Evolutionary conservation across 441 rosid genomes (phyloP).

Genomic region (Eruca vesicaria): DNA sequence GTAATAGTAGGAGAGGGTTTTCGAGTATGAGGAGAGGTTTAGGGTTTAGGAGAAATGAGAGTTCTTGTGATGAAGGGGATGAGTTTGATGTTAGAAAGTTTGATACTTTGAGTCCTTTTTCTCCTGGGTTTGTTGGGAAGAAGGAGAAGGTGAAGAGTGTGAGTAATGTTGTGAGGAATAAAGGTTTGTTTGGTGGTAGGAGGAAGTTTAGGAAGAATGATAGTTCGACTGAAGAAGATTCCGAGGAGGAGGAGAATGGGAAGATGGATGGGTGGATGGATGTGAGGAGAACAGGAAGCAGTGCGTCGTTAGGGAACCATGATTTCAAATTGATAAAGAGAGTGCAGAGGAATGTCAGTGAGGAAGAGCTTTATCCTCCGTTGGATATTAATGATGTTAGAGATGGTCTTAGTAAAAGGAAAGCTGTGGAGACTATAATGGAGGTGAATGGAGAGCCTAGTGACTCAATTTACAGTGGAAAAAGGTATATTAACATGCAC

Average conservation of each 20-base stretch:
- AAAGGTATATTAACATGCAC: conserved; percentile 42
- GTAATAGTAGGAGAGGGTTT: conserved; percentile 36
- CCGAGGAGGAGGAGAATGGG: conserved; percentile 35
- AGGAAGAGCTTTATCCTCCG: conserved; percentile 53
- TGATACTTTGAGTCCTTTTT: conserved; percentile 29
- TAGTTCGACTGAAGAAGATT: conserved; percentile 75
- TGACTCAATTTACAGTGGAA: conserved; percentile 61
- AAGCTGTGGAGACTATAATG: conserved; percentile 39
- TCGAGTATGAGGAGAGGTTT: conserved; percentile 45
- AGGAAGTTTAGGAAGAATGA: conserved; percentile 57
- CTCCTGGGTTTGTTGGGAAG: conserved; percentile 19
- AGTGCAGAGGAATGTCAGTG: conserved; percentile 55
- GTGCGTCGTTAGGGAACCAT: conserved; percentile 72
- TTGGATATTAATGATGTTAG: conserved; percentile 61
- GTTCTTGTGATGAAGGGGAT: conserved; percentile 54
- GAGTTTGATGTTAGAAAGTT: conserved; percentile 39
- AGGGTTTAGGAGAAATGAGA: conserved; percentile 46
- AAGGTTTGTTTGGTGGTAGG: conserved; percentile 23
- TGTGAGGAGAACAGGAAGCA: conserved; percentile 52
- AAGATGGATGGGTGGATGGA: conserved; percentile 48
- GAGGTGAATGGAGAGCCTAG: conserved; percentile 36
- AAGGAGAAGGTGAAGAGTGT: conserved; percentile 32
- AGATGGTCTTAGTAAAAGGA: conserved; percentile 52
- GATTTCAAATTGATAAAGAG: conserved; percentile 71
- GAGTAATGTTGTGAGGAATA: conserved; percentile 32